Evolutionary conservation across 306 rosid species (phyloP).

Genomic region (Quercus glauca): DNA sequence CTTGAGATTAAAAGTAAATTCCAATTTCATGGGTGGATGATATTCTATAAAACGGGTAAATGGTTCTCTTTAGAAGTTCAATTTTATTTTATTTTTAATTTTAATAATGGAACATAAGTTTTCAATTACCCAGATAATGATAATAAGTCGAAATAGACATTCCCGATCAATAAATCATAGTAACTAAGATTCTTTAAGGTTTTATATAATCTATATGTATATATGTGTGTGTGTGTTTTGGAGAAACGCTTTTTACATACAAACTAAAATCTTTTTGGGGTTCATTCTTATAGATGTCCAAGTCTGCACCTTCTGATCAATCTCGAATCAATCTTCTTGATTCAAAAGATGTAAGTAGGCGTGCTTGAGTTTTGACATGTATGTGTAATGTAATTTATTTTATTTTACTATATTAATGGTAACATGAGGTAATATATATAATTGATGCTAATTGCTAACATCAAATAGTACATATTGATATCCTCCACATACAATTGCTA

Average conservation of each 20-base stretch:
- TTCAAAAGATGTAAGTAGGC: constrained; percentile 78
- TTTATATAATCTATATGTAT: neutral
- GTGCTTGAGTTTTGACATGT: neutral
- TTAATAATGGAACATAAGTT: neutral
- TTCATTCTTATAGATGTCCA: constrained; percentile 79
- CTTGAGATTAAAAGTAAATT: neutral
- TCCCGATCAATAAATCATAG: neutral
- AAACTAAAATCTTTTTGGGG: no score
- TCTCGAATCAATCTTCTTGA: constrained; percentile 96
- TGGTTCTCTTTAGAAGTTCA: neutral
- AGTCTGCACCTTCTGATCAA: constrained; percentile 94
- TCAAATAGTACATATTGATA: neutral
- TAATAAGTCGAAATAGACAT: neutral
- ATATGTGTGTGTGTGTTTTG: no score
- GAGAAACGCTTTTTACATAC: no score
- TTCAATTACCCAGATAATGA: neutral
- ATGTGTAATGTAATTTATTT: neutral
- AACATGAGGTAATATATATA: neutral
- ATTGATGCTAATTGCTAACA: neutral
- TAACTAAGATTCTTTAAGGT: neutral
- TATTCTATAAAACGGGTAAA: neutral
- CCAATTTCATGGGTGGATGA: neutral
- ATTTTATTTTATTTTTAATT: neutral
- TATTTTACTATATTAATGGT: neutral
- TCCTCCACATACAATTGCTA: neutral